phyloP scores from a whole-genome alignment of 495 filamentous ascomycete species.

The Penicillium malachiteum region DNA sequence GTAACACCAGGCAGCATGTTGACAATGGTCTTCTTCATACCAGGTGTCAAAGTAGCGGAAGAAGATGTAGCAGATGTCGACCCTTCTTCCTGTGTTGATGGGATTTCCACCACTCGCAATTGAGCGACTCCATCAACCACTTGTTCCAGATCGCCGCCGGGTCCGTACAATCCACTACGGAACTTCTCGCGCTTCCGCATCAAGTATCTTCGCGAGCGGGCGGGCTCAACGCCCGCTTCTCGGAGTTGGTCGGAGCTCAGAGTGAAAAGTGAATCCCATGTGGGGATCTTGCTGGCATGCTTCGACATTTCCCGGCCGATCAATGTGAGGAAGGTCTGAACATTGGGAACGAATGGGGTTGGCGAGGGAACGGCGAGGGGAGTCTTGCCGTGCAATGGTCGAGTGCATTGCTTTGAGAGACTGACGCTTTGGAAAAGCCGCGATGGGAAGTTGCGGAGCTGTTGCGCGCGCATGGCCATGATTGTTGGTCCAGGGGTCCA shows the following conservation, averaged over 20 bases:
- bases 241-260: slow-evolving; percentile 72
- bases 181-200: slow-evolving; percentile 84
- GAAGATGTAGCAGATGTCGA: background rate
- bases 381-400: slow-evolving; percentile 31
- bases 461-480: slow-evolving; percentile 38
- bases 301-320: slow-evolving; percentile 85
- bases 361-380: slow-evolving; percentile 58
- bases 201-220: slow-evolving; percentile 78
- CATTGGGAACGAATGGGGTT: slow-evolving; percentile 84
- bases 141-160: slow-evolving; percentile 72
- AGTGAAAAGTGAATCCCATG: slow-evolving; percentile 86
- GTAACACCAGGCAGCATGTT: slow-evolving; percentile 63
- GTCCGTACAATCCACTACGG: slow-evolving; percentile 67
- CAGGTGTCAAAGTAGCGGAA: slow-evolving; percentile 50
- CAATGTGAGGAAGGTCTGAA: slow-evolving; percentile 83
- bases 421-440: slow-evolving; percentile 26
- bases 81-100: slow-evolving; percentile 12
- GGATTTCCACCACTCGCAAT: slow-evolving; percentile 65
- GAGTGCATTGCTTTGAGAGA: slow-evolving; percentile 32
- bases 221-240: slow-evolving; percentile 80
- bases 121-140: slow-evolving; percentile 72
- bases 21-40: slow-evolving; percentile 62
- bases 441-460: slow-evolving; percentile 26
- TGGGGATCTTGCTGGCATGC: slow-evolving; percentile 76
- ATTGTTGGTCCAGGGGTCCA: background rate